These are phyloP conservation scores for Coriaria nepalensis DNA, from an alignment of 306 rosid species.

Conservation along the genomic window DNA sequence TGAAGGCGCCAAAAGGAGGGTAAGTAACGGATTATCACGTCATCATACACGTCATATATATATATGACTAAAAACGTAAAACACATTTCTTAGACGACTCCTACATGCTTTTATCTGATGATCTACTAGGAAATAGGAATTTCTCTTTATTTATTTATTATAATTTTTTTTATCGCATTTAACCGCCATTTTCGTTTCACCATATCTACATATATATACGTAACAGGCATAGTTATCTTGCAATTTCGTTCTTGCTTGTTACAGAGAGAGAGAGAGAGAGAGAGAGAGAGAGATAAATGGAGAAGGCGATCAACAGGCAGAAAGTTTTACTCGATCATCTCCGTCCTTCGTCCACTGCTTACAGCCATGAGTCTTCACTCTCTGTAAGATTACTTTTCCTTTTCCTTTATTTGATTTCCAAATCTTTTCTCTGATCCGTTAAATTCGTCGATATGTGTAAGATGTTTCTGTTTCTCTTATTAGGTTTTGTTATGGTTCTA, in stretches of 20 bases:
- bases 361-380: slow-evolving; percentile 3
- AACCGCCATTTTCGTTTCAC: too few species aligned
- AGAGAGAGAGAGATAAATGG: slow-evolving; percentile 1
- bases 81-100: too few species aligned
- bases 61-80: too few species aligned
- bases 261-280: not conserved
- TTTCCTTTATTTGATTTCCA: not conserved
- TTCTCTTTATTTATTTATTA: too few species aligned
- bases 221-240: too few species aligned
- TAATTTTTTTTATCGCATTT: too few species aligned
- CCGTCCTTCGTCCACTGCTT: slow-evolving; percentile 11
- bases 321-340: slow-evolving; percentile 17
- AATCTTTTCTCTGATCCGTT: not conserved
- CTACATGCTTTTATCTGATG: too few species aligned
- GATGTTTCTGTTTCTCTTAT: not conserved
- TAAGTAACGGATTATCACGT: too few species aligned
- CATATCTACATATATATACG: too few species aligned
- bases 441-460: not conserved
- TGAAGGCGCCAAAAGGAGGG: too few species aligned
- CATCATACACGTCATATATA: too few species aligned
- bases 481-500: not conserved
- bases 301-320: slow-evolving; percentile 15
- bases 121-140: too few species aligned
- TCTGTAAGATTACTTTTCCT: slow-evolving; percentile 9
- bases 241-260: not conserved